Evolutionary conservation across 306 rosid genomes (phyloP).

Genomic region (Trifolium fragiferum): DNA sequence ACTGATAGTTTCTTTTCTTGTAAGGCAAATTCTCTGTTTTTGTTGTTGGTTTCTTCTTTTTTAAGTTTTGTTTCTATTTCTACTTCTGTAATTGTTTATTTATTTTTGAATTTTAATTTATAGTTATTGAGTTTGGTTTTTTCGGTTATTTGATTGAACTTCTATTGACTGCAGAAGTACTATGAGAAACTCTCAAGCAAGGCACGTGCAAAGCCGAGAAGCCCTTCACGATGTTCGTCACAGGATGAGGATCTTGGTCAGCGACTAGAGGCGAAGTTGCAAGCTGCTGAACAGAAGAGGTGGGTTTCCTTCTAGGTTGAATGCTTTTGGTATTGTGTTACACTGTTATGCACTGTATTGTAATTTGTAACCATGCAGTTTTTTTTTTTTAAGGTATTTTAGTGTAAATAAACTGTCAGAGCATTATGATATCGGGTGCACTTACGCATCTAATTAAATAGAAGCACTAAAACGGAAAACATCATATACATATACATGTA

Average conservation of each 20-base stretch:
- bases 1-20: slow-evolving; percentile 9
- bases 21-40: slow-evolving; percentile 11
- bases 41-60: not conserved
- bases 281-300: slow-evolving; percentile 96
- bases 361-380: too few species aligned
- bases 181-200: slow-evolving; percentile 79
- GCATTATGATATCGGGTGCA: too few species aligned
- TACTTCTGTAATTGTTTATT: not conserved
- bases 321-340: not conserved
- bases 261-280: slow-evolving; percentile 91
- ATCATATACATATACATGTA: too few species aligned
- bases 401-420: too few species aligned
- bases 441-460: too few species aligned
- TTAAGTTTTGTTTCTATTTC: not conserved
- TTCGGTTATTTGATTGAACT: slow-evolving; percentile 10
- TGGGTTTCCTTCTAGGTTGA: slow-evolving; percentile 32
- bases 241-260: slow-evolving; percentile 79
- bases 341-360: too few species aligned
- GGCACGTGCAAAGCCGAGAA: slow-evolving; percentile 88
- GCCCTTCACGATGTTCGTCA: slow-evolving; percentile 69
- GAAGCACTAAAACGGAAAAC: too few species aligned
- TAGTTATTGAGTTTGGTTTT: not conserved
- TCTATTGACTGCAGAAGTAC: slow-evolving; percentile 61
- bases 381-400: too few species aligned
- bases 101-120: not conserved